phyloP scores from a whole-genome alignment of 306 rosid species.

The Astragalus membranaceus region DNA sequence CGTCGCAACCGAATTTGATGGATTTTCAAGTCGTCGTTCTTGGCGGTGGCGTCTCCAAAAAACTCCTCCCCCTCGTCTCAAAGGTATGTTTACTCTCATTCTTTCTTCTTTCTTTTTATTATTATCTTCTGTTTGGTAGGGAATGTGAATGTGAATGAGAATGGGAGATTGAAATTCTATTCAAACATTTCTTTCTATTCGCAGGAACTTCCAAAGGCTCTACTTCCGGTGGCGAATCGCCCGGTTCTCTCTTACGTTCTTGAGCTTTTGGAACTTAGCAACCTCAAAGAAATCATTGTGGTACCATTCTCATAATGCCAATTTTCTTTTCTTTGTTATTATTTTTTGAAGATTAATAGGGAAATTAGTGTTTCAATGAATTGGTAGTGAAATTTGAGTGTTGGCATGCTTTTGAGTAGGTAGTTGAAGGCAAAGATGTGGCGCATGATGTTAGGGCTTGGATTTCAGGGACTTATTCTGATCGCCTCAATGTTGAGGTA shows the following conservation, averaged over 20 bases:
- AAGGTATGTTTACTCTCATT: slow-evolving; percentile 32
- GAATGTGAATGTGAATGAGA: neutral
- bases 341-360: neutral
- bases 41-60: slow-evolving; percentile 84
- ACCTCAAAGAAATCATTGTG: slow-evolving; percentile 87
- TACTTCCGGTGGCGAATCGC: slow-evolving; percentile 91
- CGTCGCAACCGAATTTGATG: slow-evolving; percentile 24
- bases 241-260: slow-evolving; percentile 83
- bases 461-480: slow-evolving; percentile 82
- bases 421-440: slow-evolving; percentile 84
- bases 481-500: slow-evolving; percentile 84
- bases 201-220: slow-evolving; percentile 89
- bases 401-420: slow-evolving; percentile 32
- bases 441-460: slow-evolving; percentile 67
- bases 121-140: neutral
- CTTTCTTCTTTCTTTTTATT: neutral
- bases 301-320: slow-evolving; percentile 26
- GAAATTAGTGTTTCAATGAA: neutral
- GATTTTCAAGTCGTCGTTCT: slow-evolving; percentile 94
- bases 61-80: slow-evolving; percentile 81
- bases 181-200: neutral
- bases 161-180: neutral
- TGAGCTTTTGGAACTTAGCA: slow-evolving; percentile 74
- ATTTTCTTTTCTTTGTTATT: neutral
- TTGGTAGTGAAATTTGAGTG: neutral